Conservation (phyloP, 1,139 yeast genomes). For the Kurtzmaniella quercitrusa region DNA sequence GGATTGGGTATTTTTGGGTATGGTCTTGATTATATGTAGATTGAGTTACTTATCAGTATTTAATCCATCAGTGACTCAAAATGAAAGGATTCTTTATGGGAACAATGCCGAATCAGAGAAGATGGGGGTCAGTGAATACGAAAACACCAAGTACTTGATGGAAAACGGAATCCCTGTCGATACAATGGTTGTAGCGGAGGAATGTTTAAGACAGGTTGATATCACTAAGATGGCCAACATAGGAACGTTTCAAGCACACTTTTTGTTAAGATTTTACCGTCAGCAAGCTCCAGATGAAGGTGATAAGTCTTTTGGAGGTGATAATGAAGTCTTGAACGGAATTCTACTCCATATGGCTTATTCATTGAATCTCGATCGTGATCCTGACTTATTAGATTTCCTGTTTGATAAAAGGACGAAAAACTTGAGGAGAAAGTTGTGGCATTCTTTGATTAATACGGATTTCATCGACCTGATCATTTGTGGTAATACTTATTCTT, state of each 20-base stretch:
- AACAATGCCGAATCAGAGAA: background rate
- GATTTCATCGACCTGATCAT: conserved; percentile 13
- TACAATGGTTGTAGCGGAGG: conserved; percentile 36
- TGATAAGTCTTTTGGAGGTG: conserved; percentile 34
- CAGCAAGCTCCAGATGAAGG: conserved; percentile 35
- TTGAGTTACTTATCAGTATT: conserved; percentile 16
- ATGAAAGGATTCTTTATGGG: conserved; percentile 9
- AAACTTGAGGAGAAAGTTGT: conserved; percentile 8
- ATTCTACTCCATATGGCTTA: conserved; percentile 27
- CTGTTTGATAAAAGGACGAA: conserved; percentile 5
- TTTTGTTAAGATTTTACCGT: conserved; percentile 25
- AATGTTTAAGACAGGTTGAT: conserved; percentile 41
- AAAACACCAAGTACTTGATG: conserved; percentile 30
- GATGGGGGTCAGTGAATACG: conserved; percentile 5
- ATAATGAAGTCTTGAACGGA: conserved; percentile 26
- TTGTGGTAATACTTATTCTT: conserved; percentile 13
- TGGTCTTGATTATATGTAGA: conserved; percentile 12
- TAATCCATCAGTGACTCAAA: conserved; percentile 8
- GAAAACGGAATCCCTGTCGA: conserved; percentile 34
- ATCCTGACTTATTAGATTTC: conserved; percentile 13
- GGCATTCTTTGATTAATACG: conserved; percentile 22
- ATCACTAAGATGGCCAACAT: conserved; percentile 35
- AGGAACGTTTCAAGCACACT: conserved; percentile 36
- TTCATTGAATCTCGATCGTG: conserved; percentile 32
- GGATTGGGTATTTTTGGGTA: conserved; percentile 14